A percentile compares a stretch with the other conserved stretches of the same genome.
These are phyloP conservation scores for Pseudogymnoascus sp. DNA, from an alignment of 2,329 filamentous ascomycete genomes.

Conservation along the genomic window DNA sequence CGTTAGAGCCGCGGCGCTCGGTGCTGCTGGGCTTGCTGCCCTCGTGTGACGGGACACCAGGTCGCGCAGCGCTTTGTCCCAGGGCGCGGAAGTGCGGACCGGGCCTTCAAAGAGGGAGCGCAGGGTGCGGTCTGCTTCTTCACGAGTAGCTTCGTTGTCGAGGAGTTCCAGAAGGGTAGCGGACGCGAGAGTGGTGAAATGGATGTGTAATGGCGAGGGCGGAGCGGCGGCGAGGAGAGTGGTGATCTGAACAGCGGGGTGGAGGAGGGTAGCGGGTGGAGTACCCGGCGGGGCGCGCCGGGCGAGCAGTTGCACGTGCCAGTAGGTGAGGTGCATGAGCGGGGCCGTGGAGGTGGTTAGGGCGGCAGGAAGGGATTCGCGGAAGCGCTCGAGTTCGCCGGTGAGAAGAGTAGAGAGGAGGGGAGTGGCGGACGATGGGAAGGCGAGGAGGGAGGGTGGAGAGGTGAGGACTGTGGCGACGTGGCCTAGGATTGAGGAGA, in stretches of 20 bases:
- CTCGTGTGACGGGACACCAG: not conserved
- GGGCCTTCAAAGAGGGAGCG: not conserved
- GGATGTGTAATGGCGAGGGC: slow-evolving; percentile 59
- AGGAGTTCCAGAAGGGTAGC: slow-evolving; percentile 56
- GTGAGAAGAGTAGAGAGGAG: slow-evolving; percentile 46
- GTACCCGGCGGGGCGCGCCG: slow-evolving; percentile 53
- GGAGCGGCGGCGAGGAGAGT: slow-evolving; percentile 50
- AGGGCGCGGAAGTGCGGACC: not conserved
- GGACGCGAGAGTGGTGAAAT: slow-evolving; percentile 55
- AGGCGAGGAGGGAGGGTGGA: slow-evolving; percentile 32
- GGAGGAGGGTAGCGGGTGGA: slow-evolving; percentile 51
- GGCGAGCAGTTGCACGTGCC: slow-evolving; percentile 60
- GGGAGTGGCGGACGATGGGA: slow-evolving; percentile 36
- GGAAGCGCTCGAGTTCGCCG: slow-evolving; percentile 58
- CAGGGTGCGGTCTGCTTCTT: slow-evolving; percentile 42
- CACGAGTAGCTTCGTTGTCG: slow-evolving; percentile 45
- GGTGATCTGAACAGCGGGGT: slow-evolving; percentile 52
- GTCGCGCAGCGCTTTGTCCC: slow-evolving; percentile 1
- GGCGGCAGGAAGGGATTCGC: slow-evolving; percentile 50
- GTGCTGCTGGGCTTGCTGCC: not conserved
- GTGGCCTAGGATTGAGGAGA: slow-evolving; percentile 54
- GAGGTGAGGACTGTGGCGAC: slow-evolving; percentile 42
- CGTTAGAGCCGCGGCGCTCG: not conserved
- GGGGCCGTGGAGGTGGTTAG: slow-evolving; percentile 47
- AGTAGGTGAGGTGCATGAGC: slow-evolving; percentile 61